phyloP scores from a whole-genome alignment of 2,329 filamentous ascomycete species.

The Aspergillus brasiliensis region DNA sequence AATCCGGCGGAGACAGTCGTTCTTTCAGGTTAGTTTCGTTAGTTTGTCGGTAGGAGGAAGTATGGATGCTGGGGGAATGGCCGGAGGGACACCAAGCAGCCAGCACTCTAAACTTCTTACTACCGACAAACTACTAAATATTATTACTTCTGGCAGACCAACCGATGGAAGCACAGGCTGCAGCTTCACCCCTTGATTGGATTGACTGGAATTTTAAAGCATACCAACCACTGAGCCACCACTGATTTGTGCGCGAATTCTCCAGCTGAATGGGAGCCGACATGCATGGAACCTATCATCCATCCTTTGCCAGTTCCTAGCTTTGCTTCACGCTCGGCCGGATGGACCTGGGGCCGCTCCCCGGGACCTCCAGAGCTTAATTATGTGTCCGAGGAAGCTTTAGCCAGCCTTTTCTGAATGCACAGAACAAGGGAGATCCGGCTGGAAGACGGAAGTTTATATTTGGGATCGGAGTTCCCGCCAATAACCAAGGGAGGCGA shows the following conservation, averaged over 20 bases:
- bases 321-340: neutral
- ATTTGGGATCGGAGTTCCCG: neutral
- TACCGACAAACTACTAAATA: no score
- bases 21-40: neutral
- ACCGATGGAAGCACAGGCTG: neutral
- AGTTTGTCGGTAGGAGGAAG: neutral
- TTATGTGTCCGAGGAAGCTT: neutral
- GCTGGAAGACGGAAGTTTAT: neutral
- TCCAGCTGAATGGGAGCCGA: constrained; percentile 1
- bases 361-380: neutral
- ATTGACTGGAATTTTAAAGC: constrained; percentile 1
- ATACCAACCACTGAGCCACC: constrained; percentile 3
- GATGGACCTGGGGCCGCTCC: neutral
- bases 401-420: neutral
- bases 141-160: no score
- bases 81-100: neutral
- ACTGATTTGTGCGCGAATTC: neutral
- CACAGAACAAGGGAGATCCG: neutral
- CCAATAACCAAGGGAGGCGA: neutral
- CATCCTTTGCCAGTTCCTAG: neutral
- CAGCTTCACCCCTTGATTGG: neutral
- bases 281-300: neutral
- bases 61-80: neutral
- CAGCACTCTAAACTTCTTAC: no score
- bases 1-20: neutral